Percentiles rank a stretch among this genome's conserved stretches.
Conservation (phyloP, 1,284 basidiomycete genomes). For the Tylopilus sp. region DNA sequence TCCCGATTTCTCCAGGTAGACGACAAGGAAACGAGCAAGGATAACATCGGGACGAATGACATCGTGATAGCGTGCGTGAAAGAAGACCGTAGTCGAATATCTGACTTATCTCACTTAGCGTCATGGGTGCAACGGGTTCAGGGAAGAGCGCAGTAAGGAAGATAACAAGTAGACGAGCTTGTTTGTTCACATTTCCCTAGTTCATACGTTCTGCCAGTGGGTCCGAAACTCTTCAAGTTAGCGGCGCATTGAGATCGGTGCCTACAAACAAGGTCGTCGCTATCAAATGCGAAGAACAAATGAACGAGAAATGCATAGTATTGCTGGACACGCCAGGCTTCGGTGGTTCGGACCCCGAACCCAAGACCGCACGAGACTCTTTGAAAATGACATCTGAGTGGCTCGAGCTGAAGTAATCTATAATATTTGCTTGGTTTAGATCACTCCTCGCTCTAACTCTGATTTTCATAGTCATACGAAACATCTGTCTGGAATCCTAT, state of each 20-base stretch:
- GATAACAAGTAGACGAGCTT: no score
- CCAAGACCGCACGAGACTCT: slow-evolving; percentile 33
- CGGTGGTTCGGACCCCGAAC: slow-evolving; percentile 10
- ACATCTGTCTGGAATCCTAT: slow-evolving; percentile 57
- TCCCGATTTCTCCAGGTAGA: background rate
- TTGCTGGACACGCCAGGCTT: slow-evolving; percentile 37
- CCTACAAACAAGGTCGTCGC: slow-evolving; percentile 25
- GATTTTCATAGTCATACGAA: slow-evolving; percentile 38
- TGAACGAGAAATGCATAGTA: slow-evolving; percentile 12
- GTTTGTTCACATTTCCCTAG: slow-evolving; percentile 19
- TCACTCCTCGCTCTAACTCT: background rate
- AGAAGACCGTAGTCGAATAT: background rate
- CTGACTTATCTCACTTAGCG: slow-evolving; percentile 14
- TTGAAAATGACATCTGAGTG: slow-evolving; percentile 37
- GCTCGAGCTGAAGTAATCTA: slow-evolving; percentile 28
- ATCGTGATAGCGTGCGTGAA: slow-evolving; percentile 35
- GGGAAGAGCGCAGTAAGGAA: slow-evolving; percentile 37
- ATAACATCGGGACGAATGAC: slow-evolving; percentile 16
- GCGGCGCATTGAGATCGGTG: slow-evolving; percentile 19
- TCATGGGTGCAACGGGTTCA: slow-evolving; percentile 38
- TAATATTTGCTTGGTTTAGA: no score
- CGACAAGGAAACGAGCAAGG: background rate
- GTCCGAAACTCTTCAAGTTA: slow-evolving; percentile 12
- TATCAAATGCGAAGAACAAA: slow-evolving; percentile 17
- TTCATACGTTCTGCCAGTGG: slow-evolving; percentile 37